These are phyloP conservation scores for Lecanicillium sp. DNA, from an alignment of 2,329 filamentous ascomycete species.

Conservation along the genomic window DNA sequence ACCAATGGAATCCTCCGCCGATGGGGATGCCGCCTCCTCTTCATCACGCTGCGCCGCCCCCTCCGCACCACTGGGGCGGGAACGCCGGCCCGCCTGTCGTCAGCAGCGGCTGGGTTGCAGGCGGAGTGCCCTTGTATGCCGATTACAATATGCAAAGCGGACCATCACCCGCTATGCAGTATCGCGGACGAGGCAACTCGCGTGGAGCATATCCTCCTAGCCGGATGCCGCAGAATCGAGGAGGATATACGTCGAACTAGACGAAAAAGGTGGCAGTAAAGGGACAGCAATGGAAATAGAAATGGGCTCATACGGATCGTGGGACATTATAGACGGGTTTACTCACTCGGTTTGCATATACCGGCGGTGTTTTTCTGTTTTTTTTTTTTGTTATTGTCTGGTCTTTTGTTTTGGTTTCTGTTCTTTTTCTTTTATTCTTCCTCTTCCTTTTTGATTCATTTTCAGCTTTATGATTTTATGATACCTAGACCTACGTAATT, in stretches of 20 bases:
- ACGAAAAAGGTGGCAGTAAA: not conserved
- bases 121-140: not conserved
- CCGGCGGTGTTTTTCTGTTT: not conserved
- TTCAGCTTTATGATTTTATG: not conserved
- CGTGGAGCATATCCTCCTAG: not conserved
- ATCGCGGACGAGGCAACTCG: slow-evolving; percentile 3
- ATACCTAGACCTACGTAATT: not conserved
- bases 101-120: slow-evolving; percentile 10
- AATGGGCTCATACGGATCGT: slow-evolving; percentile 1
- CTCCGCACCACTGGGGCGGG: slow-evolving; percentile 2
- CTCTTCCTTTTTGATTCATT: not conserved
- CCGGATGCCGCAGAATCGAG: not conserved
- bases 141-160: slow-evolving; percentile 1
- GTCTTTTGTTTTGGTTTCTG: not conserved
- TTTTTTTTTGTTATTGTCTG: not conserved
- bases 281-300: not conserved
- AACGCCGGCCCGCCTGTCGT: slow-evolving; percentile 1
- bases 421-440: not conserved
- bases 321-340: slow-evolving; percentile 6
- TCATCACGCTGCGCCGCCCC: not conserved
- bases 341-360: slow-evolving; percentile 3
- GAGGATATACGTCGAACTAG: slow-evolving; percentile 3
- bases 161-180: not conserved
- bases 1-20: slow-evolving; percentile 1
- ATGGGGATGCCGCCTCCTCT: slow-evolving; percentile 5